A percentile compares a stretch with the other conserved stretches of the same genome.
phyloP scores from a whole-genome alignment of 2,329 filamentous ascomycete genomes.

The Rhexocercosporidium sp. region DNA sequence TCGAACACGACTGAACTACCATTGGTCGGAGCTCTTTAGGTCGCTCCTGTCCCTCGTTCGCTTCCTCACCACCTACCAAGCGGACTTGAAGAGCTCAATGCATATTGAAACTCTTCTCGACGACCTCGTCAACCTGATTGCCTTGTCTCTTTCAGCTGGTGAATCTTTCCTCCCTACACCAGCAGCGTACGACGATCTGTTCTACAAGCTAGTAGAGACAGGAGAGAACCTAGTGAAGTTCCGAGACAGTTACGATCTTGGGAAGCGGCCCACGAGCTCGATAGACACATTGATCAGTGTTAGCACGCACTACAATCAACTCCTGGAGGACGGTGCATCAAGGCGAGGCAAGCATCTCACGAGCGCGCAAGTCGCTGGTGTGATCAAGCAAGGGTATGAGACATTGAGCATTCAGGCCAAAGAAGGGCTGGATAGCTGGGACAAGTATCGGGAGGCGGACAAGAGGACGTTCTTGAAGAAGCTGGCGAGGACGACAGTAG shows the following conservation, averaged over 20 bases:
- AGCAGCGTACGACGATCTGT: constrained; percentile 90
- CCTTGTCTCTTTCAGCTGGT: constrained; percentile 82
- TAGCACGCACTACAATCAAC: constrained; percentile 82
- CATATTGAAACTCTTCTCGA: constrained; percentile 77
- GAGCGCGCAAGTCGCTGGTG: constrained; percentile 81
- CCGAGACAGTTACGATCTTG: constrained; percentile 73
- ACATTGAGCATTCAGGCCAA: constrained; percentile 89
- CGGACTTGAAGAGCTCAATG: constrained; percentile 72
- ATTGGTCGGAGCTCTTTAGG: constrained; percentile 96
- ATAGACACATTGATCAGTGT: constrained; percentile 87
- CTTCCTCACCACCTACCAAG: constrained; percentile 86
- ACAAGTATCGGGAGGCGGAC: constrained; percentile 84
- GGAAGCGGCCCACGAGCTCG: constrained; percentile 65
- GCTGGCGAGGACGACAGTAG: constrained; percentile 79
- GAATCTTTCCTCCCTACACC: constrained; percentile 90
- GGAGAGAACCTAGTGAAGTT: constrained; percentile 84
- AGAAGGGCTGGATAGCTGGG: constrained; percentile 86
- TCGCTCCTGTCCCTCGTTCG: constrained; percentile 85
- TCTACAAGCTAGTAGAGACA: constrained; percentile 97
- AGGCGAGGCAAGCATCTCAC: constrained; percentile 72
- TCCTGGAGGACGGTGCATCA: constrained; percentile 67
- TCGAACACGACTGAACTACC: constrained; percentile 81
- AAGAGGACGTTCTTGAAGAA: constrained; percentile 86
- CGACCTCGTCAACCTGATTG: constrained; percentile 80
- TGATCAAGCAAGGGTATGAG: constrained; percentile 97